Base-by-base conservation (phyloP, 805 yeast genomes). In the Ogataea pignaliae region DNA sequence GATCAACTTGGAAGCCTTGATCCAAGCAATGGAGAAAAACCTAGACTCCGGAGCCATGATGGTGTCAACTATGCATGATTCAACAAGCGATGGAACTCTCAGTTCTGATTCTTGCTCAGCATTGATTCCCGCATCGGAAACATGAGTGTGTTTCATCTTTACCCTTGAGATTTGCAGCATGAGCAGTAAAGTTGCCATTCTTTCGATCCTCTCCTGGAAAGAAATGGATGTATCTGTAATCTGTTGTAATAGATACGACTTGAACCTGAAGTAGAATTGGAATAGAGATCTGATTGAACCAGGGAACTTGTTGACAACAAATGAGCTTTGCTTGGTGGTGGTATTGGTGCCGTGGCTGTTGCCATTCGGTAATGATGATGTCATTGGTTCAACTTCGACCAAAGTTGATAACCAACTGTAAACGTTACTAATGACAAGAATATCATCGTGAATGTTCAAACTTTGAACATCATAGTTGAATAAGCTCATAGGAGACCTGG, bases 21-120 rank as follows among this genome's bases (percentile, higher is more conserved):
- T 63, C 98, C 97, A 91, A 9, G 81, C 68, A 37, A 71, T 70
- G 9, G 84, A 76, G 58, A 77, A 88, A 14, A 71, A 61, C 46
- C 98, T 73, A 29, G 91, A 79, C 56, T 86, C 93, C 0, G 97
- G 96, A 1, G 91, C 73, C 29, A 87, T 69, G 14, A 90, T 75
- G 1, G 89, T 88, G 52, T 85, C 78, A 0, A 77, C 70, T 31
- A 90, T 69, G 12, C 93, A 87, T 3, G 89, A 72, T 61, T 91
- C 98, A 43, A 91, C 72, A 59, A 89, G 83, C 1, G 96, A 85
- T 3, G 97, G 97, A 15, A 90, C 75, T 50, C 70, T 75, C 8
- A 80, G 73, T 2, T 16, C 21, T 21, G 31, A n/a, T 7, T 17
- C 12, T 4, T 21, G 29, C 17, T 11, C 13, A 11, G 35, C 42